Conservation (phyloP, 2,329 filamentous ascomycete genomes). For the Pseudogymnoascus sp. region DNA sequence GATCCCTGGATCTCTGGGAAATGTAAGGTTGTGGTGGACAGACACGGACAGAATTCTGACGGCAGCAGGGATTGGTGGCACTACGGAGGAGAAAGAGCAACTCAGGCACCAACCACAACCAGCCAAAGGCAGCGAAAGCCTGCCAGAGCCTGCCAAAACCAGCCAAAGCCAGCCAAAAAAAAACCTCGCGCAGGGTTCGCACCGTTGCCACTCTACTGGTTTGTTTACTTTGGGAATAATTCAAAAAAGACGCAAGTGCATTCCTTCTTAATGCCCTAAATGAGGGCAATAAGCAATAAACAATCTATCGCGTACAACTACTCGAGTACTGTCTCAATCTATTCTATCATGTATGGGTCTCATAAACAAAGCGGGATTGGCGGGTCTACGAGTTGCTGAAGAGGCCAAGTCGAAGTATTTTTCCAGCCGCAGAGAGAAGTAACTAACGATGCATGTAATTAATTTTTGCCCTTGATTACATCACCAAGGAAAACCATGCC, state of each 20-base stretch:
- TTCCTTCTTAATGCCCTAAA: background rate
- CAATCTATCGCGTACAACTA: background rate
- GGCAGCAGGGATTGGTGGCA: background rate
- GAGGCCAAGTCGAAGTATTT: background rate
- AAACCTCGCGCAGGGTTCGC: background rate
- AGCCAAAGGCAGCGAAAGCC: background rate
- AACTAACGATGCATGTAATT: background rate
- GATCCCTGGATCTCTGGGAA: conserved; percentile 3
- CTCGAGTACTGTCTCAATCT: background rate
- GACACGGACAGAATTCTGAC: conserved; percentile 3
- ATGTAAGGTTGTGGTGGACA: conserved; percentile 3
- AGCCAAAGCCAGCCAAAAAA: background rate
- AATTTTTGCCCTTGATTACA: conserved; percentile 1
- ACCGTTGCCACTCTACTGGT: background rate
- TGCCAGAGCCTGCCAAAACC: background rate
- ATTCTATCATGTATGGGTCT: background rate
- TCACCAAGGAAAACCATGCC: too few species aligned
- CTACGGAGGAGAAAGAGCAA: background rate
- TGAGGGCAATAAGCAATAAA: background rate
- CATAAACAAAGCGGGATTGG: background rate
- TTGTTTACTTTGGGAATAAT: background rate
- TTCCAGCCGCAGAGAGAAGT: background rate
- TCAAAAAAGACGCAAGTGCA: background rate
- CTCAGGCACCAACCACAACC: conserved; percentile 1
- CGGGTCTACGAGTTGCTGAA: background rate